Evolutionary conservation across 176 grass and related monocot species (phyloP).

Genomic region (Triticum urartu): DNA sequence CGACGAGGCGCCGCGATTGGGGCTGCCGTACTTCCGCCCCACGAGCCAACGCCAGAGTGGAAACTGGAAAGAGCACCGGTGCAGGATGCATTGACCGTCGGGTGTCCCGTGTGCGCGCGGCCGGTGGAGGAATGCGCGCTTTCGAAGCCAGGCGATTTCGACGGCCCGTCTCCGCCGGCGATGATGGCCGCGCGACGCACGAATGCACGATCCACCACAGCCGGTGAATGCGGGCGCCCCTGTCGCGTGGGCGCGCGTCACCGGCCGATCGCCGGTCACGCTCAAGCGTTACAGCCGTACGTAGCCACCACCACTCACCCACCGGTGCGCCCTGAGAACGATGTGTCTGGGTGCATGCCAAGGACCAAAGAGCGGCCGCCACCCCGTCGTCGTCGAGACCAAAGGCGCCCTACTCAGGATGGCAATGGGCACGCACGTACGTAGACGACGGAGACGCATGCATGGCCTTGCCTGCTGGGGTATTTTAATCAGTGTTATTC

Average conservation of each 20-base stretch:
- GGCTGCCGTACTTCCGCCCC: background rate
- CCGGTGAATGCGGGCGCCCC: slow-evolving; percentile 31
- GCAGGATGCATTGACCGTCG: background rate
- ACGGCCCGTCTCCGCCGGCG: background rate
- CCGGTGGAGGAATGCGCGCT: no score
- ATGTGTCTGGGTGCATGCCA: background rate
- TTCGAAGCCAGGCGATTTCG: background rate
- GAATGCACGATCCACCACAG: background rate
- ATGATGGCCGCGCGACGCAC: background rate
- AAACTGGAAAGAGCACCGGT: background rate
- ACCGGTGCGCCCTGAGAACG: slow-evolving; percentile 6
- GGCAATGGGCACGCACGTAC: background rate
- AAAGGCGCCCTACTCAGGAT: background rate
- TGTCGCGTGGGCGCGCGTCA: slow-evolving; percentile 15
- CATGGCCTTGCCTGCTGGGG: background rate
- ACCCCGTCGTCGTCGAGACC: background rate
- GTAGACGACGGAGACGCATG: background rate
- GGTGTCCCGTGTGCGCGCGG: background rate
- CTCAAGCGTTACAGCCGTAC: background rate
- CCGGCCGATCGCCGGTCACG: background rate
- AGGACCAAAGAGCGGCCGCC: background rate
- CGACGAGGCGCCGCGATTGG: background rate
- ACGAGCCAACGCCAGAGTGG: background rate
- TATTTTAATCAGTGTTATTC: background rate
- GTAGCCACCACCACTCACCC: background rate